Conservation (phyloP, 1,284 basidiomycete genomes). For the Cryptococcus sp. region DNA sequence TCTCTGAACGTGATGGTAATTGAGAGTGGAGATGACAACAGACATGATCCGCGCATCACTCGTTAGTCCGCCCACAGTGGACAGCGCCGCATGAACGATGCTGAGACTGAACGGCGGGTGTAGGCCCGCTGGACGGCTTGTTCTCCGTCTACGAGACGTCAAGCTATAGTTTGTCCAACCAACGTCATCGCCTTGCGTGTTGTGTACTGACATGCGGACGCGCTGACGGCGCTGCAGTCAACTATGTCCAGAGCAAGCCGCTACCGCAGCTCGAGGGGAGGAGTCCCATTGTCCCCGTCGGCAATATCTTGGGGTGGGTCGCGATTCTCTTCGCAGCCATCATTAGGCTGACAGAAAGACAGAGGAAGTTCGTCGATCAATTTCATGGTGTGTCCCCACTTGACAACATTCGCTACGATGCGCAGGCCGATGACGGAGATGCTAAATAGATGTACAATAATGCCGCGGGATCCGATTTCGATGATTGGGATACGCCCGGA, state of each 20-base stretch:
- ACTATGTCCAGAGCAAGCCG: constrained; percentile 12
- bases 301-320: constrained; percentile 25
- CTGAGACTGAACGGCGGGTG: neutral
- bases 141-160: constrained; percentile 16
- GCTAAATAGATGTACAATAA: constrained; percentile 19
- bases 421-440: neutral
- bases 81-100: no score
- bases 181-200: no score
- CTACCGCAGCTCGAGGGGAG: constrained; percentile 14
- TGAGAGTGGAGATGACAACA: constrained; percentile 17
- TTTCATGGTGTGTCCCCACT: constrained; percentile 8
- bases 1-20: constrained; percentile 16
- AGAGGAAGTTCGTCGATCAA: constrained; percentile 22
- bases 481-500: constrained; percentile 27
- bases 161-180: constrained; percentile 9
- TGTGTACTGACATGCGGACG: no score
- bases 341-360: neutral
- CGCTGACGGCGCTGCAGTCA: neutral
- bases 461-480: constrained; percentile 22
- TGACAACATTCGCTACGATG: neutral
- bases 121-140: constrained; percentile 23
- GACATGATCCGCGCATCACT: constrained; percentile 6
- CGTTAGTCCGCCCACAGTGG: constrained; percentile 1
- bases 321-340: neutral
- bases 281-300: constrained; percentile 15